Evolutionary conservation across 768 basidiomycete genomes (phyloP).

Genomic region (Crassisporium funariophilum): DNA sequence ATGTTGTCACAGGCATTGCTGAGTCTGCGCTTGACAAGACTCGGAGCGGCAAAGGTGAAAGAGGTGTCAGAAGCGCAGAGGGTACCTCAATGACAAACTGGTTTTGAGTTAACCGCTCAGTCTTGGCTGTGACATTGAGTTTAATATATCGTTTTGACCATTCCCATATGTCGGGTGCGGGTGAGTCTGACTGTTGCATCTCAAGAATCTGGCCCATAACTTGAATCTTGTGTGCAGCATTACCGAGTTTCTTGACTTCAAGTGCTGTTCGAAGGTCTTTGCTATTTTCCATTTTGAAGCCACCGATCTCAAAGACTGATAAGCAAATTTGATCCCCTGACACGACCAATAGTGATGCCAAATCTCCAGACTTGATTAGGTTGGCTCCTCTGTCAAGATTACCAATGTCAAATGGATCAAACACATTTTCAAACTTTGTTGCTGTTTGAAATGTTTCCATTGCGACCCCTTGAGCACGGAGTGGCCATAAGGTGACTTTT

Average conservation of each 20-base stretch:
- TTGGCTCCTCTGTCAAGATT: not conserved
- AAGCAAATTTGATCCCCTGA: not conserved
- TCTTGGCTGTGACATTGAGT: slow-evolving; percentile 1
- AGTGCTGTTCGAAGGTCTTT: not conserved
- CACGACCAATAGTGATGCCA: not conserved
- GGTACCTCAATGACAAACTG: not conserved
- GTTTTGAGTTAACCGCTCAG: not conserved
- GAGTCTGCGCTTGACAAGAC: not conserved
- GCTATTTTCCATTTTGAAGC: not conserved
- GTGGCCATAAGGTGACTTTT: not conserved
- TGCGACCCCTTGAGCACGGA: not conserved
- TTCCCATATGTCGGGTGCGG: slow-evolving; percentile 1
- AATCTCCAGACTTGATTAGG: not conserved
- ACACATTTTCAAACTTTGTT: not conserved
- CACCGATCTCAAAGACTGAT: not conserved
- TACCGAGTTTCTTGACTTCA: not conserved
- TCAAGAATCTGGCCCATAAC: not conserved
- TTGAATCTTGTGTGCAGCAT: not conserved
- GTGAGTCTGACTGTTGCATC: not conserved
- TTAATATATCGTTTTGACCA: slow-evolving; percentile 1
- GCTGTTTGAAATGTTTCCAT: not conserved
- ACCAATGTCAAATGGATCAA: not conserved
- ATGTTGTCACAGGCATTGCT: not conserved
- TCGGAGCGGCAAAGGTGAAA: not conserved
- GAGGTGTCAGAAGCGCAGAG: not conserved